A percentile compares a stretch with the other conserved stretches of the same genome.
These are phyloP conservation scores for Calophaca sinica DNA, from an alignment of 306 rosid genomes.

Conservation along the genomic window DNA sequence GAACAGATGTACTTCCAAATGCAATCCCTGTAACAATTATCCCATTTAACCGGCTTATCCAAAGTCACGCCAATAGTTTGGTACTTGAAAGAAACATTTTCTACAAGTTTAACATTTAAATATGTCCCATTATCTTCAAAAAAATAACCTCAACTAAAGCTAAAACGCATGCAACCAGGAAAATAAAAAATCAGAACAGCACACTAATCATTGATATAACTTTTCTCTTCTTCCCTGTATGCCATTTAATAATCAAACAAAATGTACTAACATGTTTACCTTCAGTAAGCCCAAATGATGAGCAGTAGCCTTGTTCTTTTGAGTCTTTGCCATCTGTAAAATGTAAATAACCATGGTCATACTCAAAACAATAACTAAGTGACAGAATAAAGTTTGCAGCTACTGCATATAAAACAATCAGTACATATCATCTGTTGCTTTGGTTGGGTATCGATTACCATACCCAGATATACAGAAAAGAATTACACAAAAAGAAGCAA, in stretches of 20 bases:
- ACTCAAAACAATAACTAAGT: slow-evolving; percentile 12
- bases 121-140: slow-evolving; percentile 18
- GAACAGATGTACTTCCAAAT: slow-evolving; percentile 1
- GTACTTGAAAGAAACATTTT: slow-evolving; percentile 11
- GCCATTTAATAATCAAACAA: slow-evolving; percentile 14
- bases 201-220: background rate
- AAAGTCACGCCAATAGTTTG: background rate
- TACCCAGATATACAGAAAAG: background rate
- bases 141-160: slow-evolving; percentile 19
- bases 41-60: background rate
- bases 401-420: background rate
- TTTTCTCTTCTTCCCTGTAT: background rate
- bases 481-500: slow-evolving; percentile 11
- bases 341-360: slow-evolving; percentile 14
- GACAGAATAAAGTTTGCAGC: background rate
- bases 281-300: slow-evolving; percentile 99
- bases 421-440: slow-evolving; percentile 1
- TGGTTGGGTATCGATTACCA: background rate
- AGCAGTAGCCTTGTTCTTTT: slow-evolving; percentile 98
- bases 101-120: slow-evolving; percentile 7
- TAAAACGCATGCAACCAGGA: slow-evolving; percentile 5
- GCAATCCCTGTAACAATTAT: slow-evolving; percentile 11
- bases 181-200: background rate
- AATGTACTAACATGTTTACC: slow-evolving; percentile 50
- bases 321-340: slow-evolving; percentile 96